Conservation (phyloP, 73 alveolate genomes). For the Blepharisma stoltei region DNA sequence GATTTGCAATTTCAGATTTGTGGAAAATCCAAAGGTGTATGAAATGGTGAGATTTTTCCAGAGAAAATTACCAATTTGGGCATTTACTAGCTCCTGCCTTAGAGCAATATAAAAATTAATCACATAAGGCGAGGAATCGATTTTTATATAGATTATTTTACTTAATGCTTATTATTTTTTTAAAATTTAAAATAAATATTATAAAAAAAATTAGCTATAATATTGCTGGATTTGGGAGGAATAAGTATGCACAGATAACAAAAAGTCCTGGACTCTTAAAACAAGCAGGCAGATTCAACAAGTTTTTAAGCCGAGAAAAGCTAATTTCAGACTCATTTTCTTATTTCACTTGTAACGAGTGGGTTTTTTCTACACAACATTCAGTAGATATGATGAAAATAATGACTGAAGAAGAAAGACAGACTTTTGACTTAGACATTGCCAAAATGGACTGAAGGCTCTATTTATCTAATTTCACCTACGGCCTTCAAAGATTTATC, state of each 20-base stretch:
- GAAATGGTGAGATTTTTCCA: slow-evolving; percentile 36
- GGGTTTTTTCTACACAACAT: slow-evolving; percentile 64
- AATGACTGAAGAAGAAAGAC: neutral
- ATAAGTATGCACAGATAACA: slow-evolving; percentile 39
- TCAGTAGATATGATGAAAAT: neutral
- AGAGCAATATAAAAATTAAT: too few species aligned
- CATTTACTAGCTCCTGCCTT: too few species aligned
- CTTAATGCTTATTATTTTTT: too few species aligned
- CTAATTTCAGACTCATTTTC: slow-evolving; percentile 47
- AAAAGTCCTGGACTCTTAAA: slow-evolving; percentile 49
- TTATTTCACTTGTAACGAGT: slow-evolving; percentile 58
- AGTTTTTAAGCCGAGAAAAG: slow-evolving; percentile 56
- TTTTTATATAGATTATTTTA: too few species aligned
- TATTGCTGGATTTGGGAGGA: too few species aligned
- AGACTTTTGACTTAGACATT: slow-evolving; percentile 31
- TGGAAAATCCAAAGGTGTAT: slow-evolving; percentile 32
- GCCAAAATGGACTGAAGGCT: slow-evolving; percentile 61
- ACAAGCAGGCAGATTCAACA: slow-evolving; percentile 48
- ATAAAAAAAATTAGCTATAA: too few species aligned
- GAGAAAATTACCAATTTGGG: slow-evolving; percentile 54
- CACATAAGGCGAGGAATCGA: too few species aligned
- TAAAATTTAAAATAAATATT: too few species aligned
- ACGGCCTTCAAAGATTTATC: slow-evolving; percentile 73
- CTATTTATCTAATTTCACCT: slow-evolving; percentile 55
- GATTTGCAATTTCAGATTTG: slow-evolving; percentile 36